Evolutionary conservation across 305 asterid genomes (phyloP).

Genomic region (Fraxinus dipetala): DNA sequence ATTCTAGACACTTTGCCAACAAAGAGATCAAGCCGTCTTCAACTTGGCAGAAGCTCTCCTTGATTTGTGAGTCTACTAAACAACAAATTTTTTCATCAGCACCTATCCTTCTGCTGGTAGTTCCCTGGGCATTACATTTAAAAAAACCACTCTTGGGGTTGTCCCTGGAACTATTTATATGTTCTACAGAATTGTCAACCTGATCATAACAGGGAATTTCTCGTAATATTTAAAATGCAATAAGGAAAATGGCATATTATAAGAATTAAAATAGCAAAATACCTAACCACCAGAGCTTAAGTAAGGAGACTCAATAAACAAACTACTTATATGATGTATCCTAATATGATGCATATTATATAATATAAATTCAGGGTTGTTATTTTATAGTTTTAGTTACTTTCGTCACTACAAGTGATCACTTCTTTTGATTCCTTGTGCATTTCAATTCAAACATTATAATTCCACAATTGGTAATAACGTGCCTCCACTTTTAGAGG

Average conservation of each 20-base stretch:
- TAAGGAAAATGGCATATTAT: background rate
- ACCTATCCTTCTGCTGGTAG: constrained; percentile 23
- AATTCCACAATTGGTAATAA: background rate
- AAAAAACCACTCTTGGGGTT: constrained; percentile 34
- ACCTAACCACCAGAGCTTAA: constrained; percentile 15
- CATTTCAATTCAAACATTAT: background rate
- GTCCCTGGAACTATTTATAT: constrained; percentile 22
- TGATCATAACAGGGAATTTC: constrained; percentile 19
- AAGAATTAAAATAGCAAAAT: background rate
- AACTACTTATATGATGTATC: background rate
- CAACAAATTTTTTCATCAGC: constrained; percentile 30
- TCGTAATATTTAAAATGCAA: background rate
- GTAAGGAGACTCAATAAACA: background rate
- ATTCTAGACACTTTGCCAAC: constrained; percentile 62
- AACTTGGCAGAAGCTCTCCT: constrained; percentile 40
- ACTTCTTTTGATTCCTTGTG: background rate
- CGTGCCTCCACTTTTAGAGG: background rate
- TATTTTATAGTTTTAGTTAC: background rate
- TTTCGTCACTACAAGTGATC: background rate
- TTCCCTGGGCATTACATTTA: constrained; percentile 18
- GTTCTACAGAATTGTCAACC: constrained; percentile 34
- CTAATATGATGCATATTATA: background rate
- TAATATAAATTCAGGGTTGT: background rate
- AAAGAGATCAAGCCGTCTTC: constrained; percentile 53
- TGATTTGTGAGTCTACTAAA: constrained; percentile 40